These are phyloP conservation scores for Tulasnella sp. DNA, from an alignment of 768 basidiomycete genomes.

Conservation along the genomic window DNA sequence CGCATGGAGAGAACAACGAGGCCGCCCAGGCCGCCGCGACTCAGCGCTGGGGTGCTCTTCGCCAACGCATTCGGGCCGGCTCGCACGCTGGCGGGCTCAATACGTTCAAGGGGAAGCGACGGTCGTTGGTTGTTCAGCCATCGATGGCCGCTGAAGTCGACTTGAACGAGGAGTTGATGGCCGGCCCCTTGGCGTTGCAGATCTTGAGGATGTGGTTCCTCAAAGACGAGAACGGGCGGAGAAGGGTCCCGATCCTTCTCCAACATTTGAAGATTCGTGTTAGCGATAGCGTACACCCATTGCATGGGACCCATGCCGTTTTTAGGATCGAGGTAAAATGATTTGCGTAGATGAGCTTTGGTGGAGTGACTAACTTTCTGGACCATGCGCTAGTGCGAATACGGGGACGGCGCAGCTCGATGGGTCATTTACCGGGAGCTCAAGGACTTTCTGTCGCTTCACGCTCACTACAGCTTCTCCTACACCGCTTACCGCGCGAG, in stretches of 20 bases:
- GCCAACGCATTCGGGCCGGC: neutral
- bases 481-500: conserved; percentile 48
- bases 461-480: conserved; percentile 78
- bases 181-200: conserved; percentile 64
- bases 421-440: conserved; percentile 96
- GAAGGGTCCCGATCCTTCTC: conserved; percentile 68
- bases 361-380: neutral
- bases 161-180: conserved; percentile 71
- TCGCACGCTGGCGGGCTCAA: neutral
- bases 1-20: neutral
- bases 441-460: conserved; percentile 81
- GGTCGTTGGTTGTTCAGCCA: neutral
- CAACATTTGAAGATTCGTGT: conserved; percentile 75
- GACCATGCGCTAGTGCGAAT: conserved; percentile 55
- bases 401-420: conserved; percentile 80
- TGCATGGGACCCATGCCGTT: conserved; percentile 62
- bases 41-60: neutral
- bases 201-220: conserved; percentile 79
- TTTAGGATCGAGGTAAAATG: conserved; percentile 60
- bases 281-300: conserved; percentile 74
- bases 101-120: neutral
- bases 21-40: neutral
- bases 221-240: conserved; percentile 69
- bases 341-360: neutral
- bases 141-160: conserved; percentile 36